Evolutionary conservation across 169 alveolate genomes (phyloP), one percentile per base, ranked within the genome.

Genomic region (Neospora caninum): DNA sequence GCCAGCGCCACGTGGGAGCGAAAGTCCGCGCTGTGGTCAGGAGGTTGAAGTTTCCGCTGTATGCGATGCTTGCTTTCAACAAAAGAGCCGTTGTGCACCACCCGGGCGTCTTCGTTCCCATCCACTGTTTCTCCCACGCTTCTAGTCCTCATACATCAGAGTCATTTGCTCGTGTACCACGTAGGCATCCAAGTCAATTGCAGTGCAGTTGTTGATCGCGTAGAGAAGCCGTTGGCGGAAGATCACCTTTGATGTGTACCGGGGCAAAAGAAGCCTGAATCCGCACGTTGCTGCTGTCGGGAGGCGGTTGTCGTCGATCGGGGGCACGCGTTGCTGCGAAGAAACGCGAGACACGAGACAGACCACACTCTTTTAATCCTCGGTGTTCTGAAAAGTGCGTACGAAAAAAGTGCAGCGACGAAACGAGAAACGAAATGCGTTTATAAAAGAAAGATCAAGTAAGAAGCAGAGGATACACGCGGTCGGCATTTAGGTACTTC

Each of bases 281-380:
- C 98, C 97, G 95, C 99, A 98, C 10, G 99, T 98, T 43, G 98
- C 98, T 39, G 98, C 97, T 58, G 98, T 98, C 69, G 99, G 99
- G 78, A 98, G 96, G 88, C 99, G 94, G 91, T 95, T 94, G 95
- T 98, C 99, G 88, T 95, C 84, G 67, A 83, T 25, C 92, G 54
- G 67, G 22, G 92, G 80, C 73, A 45, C 69, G n/a, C 89, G 92
- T 78, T 87, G 93, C 92, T 70, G 82, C 16, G 39, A 36, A 43
- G 70, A 84, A 80, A 92, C 67, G 67, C 43, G 78, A 78, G 36
- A 36, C 69, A 83, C 91, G 38, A 53, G 10, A 34, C 80, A n/a
- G 42, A 31, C 27, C 42, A 87, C 36, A n/a, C 93, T 88, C 22
- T 54, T 91, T 42, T 67, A 82, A 45, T 95, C 93, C 43, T 78